These are phyloP conservation scores for Pyrus bretschneideri DNA, from an alignment of 306 rosid genomes.

Conservation along the genomic window DNA sequence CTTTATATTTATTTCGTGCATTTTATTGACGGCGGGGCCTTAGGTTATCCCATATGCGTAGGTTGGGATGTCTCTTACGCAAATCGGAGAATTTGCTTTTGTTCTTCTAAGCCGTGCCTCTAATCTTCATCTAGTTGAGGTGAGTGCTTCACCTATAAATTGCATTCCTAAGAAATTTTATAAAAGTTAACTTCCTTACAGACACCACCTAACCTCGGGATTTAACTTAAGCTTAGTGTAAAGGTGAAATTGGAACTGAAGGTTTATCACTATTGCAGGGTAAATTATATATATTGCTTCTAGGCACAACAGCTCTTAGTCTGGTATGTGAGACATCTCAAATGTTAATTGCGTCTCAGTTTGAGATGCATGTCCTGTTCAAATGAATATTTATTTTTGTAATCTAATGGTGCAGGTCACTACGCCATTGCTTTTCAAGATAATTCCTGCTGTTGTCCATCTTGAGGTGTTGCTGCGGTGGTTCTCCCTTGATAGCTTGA, in stretches of 20 bases:
- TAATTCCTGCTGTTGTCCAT: constrained; percentile 85
- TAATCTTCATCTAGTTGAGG: constrained; percentile 97
- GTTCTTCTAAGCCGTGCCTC: constrained; percentile 99
- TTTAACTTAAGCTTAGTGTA: neutral
- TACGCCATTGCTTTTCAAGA: constrained; percentile 94
- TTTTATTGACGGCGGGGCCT: constrained; percentile 47
- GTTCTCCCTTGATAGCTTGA: constrained; percentile 65
- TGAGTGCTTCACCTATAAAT: constrained; percentile 25
- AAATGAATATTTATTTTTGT: constrained; percentile 19
- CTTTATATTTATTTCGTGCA: constrained; percentile 21
- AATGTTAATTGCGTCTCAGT: neutral
- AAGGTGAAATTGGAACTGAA: constrained; percentile 1
- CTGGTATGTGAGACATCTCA: constrained; percentile 45
- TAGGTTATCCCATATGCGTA: constrained; percentile 55
- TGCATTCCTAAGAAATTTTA: neutral
- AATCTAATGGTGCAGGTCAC: constrained; percentile 61
- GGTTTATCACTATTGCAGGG: constrained; percentile 51
- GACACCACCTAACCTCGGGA: neutral
- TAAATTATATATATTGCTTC: constrained; percentile 76
- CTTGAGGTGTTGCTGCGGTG: constrained; percentile 77
- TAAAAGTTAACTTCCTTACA: neutral
- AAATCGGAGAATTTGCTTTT: constrained; percentile 96
- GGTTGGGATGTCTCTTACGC: constrained; percentile 97
- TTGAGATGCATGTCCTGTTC: neutral
- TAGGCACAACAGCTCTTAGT: constrained; percentile 96